Percentiles rank a stretch among this genome's conserved stretches.
phyloP scores from a whole-genome alignment of 495 filamentous ascomycete species.

The Podospora didyma region DNA sequence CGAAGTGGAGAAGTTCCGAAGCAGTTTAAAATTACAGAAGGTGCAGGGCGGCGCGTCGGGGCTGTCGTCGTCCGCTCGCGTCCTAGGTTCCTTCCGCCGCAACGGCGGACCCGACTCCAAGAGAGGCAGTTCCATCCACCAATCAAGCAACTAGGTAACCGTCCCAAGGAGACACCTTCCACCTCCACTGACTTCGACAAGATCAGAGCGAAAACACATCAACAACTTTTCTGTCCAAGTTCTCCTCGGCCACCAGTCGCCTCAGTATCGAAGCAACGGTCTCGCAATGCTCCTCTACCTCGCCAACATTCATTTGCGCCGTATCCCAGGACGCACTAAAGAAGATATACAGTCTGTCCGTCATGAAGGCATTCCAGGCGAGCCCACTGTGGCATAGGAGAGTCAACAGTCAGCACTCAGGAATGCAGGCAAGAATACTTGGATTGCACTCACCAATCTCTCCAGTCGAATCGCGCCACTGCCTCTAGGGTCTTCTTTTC shows the following conservation, averaged over 20 bases:
- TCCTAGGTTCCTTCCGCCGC: too few relatives aligned
- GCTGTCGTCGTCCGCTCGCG: too few relatives aligned
- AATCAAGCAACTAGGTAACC: too few relatives aligned
- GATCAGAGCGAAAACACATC: slow-evolving; percentile 2
- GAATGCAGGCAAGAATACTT: background rate
- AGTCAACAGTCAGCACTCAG: background rate
- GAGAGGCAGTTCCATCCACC: too few relatives aligned
- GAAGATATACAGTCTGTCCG: slow-evolving; percentile 13
- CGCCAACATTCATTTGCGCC: slow-evolving; percentile 15
- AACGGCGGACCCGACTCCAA: too few relatives aligned
- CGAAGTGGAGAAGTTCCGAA: too few relatives aligned
- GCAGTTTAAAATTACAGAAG: too few relatives aligned
- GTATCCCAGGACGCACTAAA: slow-evolving; percentile 23
- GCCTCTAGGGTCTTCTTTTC: slow-evolving; percentile 6
- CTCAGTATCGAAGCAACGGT: background rate
- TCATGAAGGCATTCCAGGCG: slow-evolving; percentile 19
- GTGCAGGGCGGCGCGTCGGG: too few relatives aligned
- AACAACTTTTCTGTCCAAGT: background rate
- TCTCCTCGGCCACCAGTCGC: slow-evolving; percentile 5
- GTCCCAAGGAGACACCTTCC: too few relatives aligned
- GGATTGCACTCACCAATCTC: slow-evolving; percentile 14
- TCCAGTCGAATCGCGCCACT: slow-evolving; percentile 15
- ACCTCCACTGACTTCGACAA: too few relatives aligned
- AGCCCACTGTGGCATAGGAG: slow-evolving; percentile 3
- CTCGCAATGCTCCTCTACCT: slow-evolving; percentile 10